A percentile compares a stretch with the other conserved stretches of the same genome.
Conservation (phyloP, 2,329 filamentous ascomycete genomes). For the Periconia sp. region DNA sequence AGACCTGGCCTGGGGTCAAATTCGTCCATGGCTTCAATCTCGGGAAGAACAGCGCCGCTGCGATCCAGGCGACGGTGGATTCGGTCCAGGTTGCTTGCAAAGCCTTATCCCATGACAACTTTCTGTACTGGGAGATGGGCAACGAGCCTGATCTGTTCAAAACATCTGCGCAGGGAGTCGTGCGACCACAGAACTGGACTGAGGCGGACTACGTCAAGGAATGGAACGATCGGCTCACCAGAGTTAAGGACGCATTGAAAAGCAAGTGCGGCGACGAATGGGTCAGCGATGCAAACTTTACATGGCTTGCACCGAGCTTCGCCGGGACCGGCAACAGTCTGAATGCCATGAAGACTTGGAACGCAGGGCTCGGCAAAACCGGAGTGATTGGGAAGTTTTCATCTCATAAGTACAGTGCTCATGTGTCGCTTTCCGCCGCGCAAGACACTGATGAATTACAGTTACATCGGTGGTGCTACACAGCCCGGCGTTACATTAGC, state of each 20-base stretch:
- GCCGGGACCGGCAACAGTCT: constrained; percentile 56
- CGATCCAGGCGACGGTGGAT: constrained; percentile 54
- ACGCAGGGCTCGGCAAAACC: constrained; percentile 55
- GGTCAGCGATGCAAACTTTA: constrained; percentile 44
- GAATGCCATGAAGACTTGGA: constrained; percentile 54
- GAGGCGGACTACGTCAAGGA: constrained; percentile 59
- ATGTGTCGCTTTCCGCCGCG: background rate
- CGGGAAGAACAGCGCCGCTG: constrained; percentile 50
- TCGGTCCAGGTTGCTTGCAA: constrained; percentile 61
- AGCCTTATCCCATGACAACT: constrained; percentile 53
- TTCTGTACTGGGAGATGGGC: constrained; percentile 64
- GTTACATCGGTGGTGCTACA: constrained; percentile 64
- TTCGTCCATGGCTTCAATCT: constrained; percentile 66
- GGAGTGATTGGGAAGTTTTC: constrained; percentile 56
- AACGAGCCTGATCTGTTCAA: constrained; percentile 66
- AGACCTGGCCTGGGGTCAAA: constrained; percentile 57
- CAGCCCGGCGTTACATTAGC: constrained; percentile 64
- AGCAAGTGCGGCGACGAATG: constrained; percentile 55
- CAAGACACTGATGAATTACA: constrained; percentile 48
- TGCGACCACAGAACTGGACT: constrained; percentile 56
- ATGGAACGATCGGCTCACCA: constrained; percentile 59
- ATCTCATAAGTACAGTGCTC: constrained; percentile 58
- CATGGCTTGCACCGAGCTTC: constrained; percentile 62
- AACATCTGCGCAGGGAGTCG: constrained; percentile 53
- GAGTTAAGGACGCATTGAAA: constrained; percentile 51